These are phyloP conservation scores for Amaranthus tricolor DNA, from an alignment of 179 eudicot genomes.

Conservation along the genomic window DNA sequence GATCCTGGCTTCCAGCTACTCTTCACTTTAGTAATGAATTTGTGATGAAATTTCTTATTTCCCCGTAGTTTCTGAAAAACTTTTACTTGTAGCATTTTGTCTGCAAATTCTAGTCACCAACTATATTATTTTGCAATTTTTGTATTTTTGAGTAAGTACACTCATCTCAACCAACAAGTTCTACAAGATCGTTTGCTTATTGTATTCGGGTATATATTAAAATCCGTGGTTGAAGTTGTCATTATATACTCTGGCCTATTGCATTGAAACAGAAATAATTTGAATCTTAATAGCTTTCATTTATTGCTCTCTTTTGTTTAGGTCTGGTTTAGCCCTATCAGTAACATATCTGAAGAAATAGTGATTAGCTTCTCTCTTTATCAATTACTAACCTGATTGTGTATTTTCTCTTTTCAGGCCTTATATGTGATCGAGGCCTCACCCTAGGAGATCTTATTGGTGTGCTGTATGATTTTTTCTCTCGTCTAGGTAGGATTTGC, in stretches of 20 bases:
- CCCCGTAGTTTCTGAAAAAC: neutral
- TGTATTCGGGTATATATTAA: neutral
- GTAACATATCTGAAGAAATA: neutral
- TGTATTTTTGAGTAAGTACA: neutral
- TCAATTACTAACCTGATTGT: conserved; percentile 2
- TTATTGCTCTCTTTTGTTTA: neutral
- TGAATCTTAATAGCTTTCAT: neutral
- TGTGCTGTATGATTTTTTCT: conserved; percentile 77
- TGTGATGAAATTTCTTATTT: neutral
- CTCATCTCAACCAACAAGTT: neutral
- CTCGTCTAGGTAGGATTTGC: conserved; percentile 62
- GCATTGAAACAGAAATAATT: neutral
- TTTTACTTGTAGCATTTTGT: neutral
- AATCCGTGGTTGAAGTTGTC: neutral
- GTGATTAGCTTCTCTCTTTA: neutral
- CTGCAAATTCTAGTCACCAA: neutral
- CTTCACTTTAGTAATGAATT: neutral
- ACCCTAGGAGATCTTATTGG: conserved; percentile 90
- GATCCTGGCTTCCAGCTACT: neutral
- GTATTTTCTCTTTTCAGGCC: conserved; percentile 42
- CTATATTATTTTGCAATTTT: neutral
- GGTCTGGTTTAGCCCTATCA: neutral
- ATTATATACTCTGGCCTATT: neutral
- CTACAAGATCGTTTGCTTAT: neutral
- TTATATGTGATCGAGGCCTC: conserved; percentile 83